Percentiles rank a stretch among this genome's conserved stretches.
phyloP scores from a whole-genome alignment of 2,329 filamentous ascomycete species.

The Fusarium sambucinum region DNA sequence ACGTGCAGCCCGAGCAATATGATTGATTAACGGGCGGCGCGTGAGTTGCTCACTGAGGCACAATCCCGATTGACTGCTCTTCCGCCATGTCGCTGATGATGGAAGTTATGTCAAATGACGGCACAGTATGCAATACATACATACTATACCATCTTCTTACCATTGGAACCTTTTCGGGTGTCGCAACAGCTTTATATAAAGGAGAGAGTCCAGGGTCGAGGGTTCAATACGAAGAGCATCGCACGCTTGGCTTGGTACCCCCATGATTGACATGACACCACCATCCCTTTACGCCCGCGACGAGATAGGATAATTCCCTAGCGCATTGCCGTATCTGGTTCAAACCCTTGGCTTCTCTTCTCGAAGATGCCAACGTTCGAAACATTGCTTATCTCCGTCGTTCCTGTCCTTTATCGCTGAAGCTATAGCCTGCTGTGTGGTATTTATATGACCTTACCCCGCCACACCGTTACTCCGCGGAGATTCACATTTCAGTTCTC shows the following conservation, averaged over 20 bases:
- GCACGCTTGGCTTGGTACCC: conserved; percentile 8
- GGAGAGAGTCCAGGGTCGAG: not conserved
- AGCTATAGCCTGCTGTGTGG: not conserved
- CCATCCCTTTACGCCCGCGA: conserved; percentile 19
- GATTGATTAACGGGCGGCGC: not conserved
- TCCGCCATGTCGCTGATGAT: not conserved
- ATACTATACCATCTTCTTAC: not conserved
- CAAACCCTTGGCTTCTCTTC: conserved; percentile 7
- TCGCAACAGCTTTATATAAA: conserved; percentile 6
- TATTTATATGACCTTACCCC: conserved; percentile 44
- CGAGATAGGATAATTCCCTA: conserved; percentile 29
- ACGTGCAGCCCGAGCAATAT: not conserved
- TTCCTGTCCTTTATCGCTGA: conserved; percentile 24
- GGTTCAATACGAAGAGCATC: not conserved
- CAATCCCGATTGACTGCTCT: not conserved
- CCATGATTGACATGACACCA: conserved; percentile 25
- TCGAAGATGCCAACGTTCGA: conserved; percentile 7
- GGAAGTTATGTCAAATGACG: not conserved
- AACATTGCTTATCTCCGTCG: conserved; percentile 33
- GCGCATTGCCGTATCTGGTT: conserved; percentile 15
- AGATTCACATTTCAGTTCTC: conserved; percentile 42
- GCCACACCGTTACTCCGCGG: conserved; percentile 42
- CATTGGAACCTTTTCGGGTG: not conserved
- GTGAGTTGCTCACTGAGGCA: conserved; percentile 6
- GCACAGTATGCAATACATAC: not conserved